A percentile compares a stretch with the other conserved stretches of the same genome.
phyloP scores from a whole-genome alignment of 306 rosid genomes.

The Cicer yamashitae region DNA sequence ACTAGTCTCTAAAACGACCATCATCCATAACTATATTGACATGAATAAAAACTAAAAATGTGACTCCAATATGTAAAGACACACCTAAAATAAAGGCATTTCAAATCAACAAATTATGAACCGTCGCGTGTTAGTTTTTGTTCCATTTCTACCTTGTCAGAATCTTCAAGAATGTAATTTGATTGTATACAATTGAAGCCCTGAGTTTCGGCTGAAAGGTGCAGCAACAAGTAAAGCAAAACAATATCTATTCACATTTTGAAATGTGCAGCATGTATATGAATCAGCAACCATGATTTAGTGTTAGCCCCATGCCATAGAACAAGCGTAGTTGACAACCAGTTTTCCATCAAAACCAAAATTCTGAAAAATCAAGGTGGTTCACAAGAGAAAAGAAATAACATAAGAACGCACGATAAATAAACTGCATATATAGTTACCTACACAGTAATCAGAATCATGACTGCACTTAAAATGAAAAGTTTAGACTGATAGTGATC shows the following conservation, averaged over 20 bases:
- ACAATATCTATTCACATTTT: conserved; percentile 37
- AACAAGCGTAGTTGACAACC: conserved; percentile 84
- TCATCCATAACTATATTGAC: conserved; percentile 26
- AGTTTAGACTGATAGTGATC: too few relatives aligned
- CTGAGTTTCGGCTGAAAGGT: conserved; percentile 10
- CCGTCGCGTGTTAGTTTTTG: not conserved
- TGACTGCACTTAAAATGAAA: too few relatives aligned
- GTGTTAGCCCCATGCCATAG: conserved; percentile 94
- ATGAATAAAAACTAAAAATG: conserved; percentile 9
- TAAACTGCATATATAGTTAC: not conserved
- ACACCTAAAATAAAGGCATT: not conserved
- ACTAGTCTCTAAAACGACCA: not conserved
- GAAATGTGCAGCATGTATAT: conserved; percentile 22
- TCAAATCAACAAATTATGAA: not conserved
- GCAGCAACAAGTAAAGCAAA: conserved; percentile 30
- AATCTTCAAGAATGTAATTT: conserved; percentile 23
- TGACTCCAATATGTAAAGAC: conserved; percentile 18
- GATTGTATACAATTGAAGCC: conserved; percentile 29
- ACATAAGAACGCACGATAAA: not conserved
- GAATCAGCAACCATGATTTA: conserved; percentile 39
- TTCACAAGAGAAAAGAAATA: conserved; percentile 25
- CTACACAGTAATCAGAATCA: too few relatives aligned
- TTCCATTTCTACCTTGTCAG: conserved; percentile 32
- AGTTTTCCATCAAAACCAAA: conserved; percentile 95
- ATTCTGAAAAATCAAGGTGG: conserved; percentile 61